Percentiles rank a stretch among this genome's conserved stretches.
These are phyloP conservation scores for Trichosporon faecale DNA, from an alignment of 1,284 basidiomycete species.

Conservation along the genomic window DNA sequence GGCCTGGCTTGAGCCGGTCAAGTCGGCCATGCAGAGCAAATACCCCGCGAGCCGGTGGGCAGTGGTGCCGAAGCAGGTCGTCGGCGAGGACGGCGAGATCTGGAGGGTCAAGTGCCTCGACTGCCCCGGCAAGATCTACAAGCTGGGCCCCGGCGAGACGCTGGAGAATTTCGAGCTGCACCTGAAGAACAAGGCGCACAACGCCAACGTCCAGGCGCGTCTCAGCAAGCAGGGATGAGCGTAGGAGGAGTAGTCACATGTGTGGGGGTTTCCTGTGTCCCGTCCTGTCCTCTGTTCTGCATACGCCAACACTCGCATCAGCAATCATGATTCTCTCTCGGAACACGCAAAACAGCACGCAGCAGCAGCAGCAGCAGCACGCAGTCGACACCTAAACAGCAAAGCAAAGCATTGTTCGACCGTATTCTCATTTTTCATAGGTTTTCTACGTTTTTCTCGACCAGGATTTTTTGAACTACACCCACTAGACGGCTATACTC, in stretches of 20 bases:
- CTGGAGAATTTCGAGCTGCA: slow-evolving; percentile 91
- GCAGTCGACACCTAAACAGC: neutral
- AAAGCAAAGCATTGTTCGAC: neutral
- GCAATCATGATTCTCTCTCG: neutral
- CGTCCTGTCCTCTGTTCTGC: neutral
- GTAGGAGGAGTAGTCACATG: neutral
- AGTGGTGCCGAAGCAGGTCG: slow-evolving; percentile 59
- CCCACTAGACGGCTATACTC: slow-evolving; percentile 2
- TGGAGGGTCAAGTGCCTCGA: slow-evolving; percentile 94
- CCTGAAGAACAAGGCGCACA: slow-evolving; percentile 71
- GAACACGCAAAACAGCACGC: neutral
- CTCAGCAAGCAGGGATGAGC: slow-evolving; percentile 5
- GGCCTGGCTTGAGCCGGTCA: slow-evolving; percentile 65
- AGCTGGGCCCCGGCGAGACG: slow-evolving; percentile 84
- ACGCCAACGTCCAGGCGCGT: slow-evolving; percentile 57
- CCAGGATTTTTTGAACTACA: slow-evolving; percentile 4
- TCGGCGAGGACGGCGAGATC: slow-evolving; percentile 55
- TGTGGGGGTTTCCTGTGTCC: neutral
- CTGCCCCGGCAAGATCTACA: slow-evolving; percentile 78
- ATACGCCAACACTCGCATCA: neutral
- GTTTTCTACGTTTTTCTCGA: neutral
- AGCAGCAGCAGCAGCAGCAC: no score
- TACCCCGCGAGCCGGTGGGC: slow-evolving; percentile 83
- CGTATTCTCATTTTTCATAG: neutral
- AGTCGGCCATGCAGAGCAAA: slow-evolving; percentile 63